Percentiles rank a stretch among this genome's conserved stretches.
phyloP scores from a whole-genome alignment of 2,329 filamentous ascomycete genomes.

The Ceratocystis huliohia region DNA sequence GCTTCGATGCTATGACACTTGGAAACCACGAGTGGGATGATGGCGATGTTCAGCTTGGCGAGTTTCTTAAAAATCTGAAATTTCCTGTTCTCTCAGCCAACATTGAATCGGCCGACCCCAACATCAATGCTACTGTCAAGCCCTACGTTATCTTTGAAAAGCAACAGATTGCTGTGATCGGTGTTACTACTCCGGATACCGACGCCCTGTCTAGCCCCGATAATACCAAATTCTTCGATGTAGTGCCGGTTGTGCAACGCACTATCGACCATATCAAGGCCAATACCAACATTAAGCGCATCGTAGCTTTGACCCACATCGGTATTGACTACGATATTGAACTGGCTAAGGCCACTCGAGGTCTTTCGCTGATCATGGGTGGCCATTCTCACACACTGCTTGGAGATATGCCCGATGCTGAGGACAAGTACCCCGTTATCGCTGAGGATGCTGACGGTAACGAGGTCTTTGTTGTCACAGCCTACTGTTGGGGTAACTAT shows the following conservation, averaged over 20 bases:
- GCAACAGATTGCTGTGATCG: slow-evolving; percentile 49
- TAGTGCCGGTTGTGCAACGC: slow-evolving; percentile 45
- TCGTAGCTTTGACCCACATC: slow-evolving; percentile 54
- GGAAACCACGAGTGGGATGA: slow-evolving; percentile 57
- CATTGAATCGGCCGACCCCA: slow-evolving; percentile 45
- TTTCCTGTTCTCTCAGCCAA: slow-evolving; percentile 54
- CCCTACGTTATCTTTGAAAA: slow-evolving; percentile 52
- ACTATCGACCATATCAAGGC: slow-evolving; percentile 49
- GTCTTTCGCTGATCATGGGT: slow-evolving; percentile 56
- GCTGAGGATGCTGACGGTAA: slow-evolving; percentile 47
- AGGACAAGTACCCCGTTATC: slow-evolving; percentile 52
- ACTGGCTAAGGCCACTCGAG: slow-evolving; percentile 46
- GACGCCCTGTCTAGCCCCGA: slow-evolving; percentile 47
- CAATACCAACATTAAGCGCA: slow-evolving; percentile 49
- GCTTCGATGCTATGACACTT: slow-evolving; percentile 56
- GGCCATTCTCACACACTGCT: slow-evolving; percentile 49
- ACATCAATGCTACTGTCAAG: slow-evolving; percentile 50
- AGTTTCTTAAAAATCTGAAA: slow-evolving; percentile 49
- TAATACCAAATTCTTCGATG: slow-evolving; percentile 45
- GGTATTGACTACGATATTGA: slow-evolving; percentile 52
- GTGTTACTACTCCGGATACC: slow-evolving; percentile 49
- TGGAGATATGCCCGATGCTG: slow-evolving; percentile 44
- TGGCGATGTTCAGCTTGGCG: slow-evolving; percentile 49
- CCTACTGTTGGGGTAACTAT: slow-evolving; percentile 57
- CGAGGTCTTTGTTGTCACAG: slow-evolving; percentile 56